phyloP scores from a whole-genome alignment of 495 filamentous ascomycete genomes.

The Saxophila tyrrhenica region DNA sequence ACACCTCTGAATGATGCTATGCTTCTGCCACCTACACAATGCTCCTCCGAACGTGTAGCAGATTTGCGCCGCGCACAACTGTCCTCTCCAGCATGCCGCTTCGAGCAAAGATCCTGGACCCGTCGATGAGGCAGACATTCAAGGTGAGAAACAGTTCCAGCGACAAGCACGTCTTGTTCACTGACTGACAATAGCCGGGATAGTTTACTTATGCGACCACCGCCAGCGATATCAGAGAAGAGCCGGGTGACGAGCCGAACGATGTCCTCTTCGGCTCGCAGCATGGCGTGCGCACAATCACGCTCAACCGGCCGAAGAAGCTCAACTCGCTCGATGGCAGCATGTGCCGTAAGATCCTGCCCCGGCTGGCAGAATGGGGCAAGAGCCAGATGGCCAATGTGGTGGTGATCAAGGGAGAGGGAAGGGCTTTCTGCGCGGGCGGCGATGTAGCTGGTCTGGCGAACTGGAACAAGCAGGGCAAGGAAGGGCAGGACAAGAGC shows the following conservation, averaged over 20 bases:
- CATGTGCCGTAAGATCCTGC: slow-evolving; percentile 86
- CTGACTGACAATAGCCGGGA: slow-evolving; percentile 18
- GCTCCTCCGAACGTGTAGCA: slow-evolving; percentile 41
- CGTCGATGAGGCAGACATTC: slow-evolving; percentile 36
- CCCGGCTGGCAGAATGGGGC: slow-evolving; percentile 53
- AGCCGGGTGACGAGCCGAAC: slow-evolving; percentile 57
- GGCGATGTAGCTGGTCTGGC: slow-evolving; percentile 79
- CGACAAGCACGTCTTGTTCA: neutral
- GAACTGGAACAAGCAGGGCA: slow-evolving; percentile 52
- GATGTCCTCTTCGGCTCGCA: slow-evolving; percentile 85
- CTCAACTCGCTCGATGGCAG: slow-evolving; percentile 83
- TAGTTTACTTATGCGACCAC: slow-evolving; percentile 10
- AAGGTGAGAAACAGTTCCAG: neutral
- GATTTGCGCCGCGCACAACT: slow-evolving; percentile 35
- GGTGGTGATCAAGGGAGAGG: slow-evolving; percentile 81
- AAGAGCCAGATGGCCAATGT: slow-evolving; percentile 67
- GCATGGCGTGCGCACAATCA: slow-evolving; percentile 82
- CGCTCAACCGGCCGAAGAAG: slow-evolving; percentile 87
- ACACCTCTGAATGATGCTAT: neutral
- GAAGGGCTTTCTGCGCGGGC: slow-evolving; percentile 80
- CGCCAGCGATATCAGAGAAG: slow-evolving; percentile 9
- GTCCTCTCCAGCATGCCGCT: slow-evolving; percentile 61
- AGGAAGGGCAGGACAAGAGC: slow-evolving; percentile 56
- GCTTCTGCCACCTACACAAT: slow-evolving; percentile 25
- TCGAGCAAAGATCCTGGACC: slow-evolving; percentile 65